Evolutionary conservation across 768 basidiomycete species (phyloP), one percentile per base, ranked within the genome.

Genomic region (Hirschioporus abietinus): DNA sequence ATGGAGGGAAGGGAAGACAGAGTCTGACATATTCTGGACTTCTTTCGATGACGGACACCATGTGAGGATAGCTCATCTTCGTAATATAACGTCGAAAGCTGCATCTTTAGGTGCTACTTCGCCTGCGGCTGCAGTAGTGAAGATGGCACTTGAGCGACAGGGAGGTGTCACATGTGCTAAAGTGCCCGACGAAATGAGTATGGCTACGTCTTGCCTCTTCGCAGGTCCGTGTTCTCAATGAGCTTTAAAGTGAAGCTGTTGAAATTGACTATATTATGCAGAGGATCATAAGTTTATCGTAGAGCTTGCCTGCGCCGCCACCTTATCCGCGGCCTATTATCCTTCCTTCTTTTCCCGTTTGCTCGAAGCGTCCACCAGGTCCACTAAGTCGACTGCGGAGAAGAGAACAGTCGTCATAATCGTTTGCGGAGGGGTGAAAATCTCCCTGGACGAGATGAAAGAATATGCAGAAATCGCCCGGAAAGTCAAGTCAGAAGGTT

Each of bases 201-300:
- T 93, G 90, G 80, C 83, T 64, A 78, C 86, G 8, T 81, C 83
- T 1, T 72, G 77, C 23, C 70, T 69, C 10, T 90, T 92, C 70
- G 84, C 87, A 69, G 83, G 91, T 91, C 71, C 69, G 83, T 71
- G 30, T 30, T 30, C 12, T 20, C 5, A 52, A 52, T 52, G 12
- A 9, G 63, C 24, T 60, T 20, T 59, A 18, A n/a, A 20, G 9
- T 24, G 35, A n/a, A 26, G 26, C n/a, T 9, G 34, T 34, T 58
- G 27, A 66, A 5, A 34, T 18, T 59, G 30, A 66, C 42, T 15
- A 65, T 17, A 25, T 10, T 35, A 27, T 65, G 61, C 69, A 90
- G 91, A 90, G 68, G 89, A 91, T 67, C 91, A 93, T 72, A 91
- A 90, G 74, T 78, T 87, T 66, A 78, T 92, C 26, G 85, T 90